These are phyloP conservation scores for Hamamelis virginiana DNA, from an alignment of 164 flowering plant genomes.

Conservation along the genomic window DNA sequence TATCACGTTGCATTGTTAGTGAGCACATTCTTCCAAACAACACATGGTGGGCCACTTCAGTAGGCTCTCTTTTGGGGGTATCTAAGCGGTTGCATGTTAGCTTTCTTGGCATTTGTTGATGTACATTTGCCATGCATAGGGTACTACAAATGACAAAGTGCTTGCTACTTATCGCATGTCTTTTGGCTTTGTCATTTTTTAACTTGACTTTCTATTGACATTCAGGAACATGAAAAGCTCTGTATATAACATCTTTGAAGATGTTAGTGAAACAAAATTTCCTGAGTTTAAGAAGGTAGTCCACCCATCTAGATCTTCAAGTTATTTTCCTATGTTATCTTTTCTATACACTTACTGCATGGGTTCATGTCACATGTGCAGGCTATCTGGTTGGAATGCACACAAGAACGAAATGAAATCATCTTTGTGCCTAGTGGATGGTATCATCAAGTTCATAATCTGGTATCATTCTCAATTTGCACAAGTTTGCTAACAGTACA, in stretches of 20 bases:
- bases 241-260: conserved; percentile 77
- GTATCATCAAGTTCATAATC: conserved; percentile 97
- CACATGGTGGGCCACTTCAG: too few relatives aligned
- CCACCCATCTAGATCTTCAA: background rate
- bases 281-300: conserved; percentile 81
- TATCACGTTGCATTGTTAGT: too few relatives aligned
- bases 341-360: background rate
- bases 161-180: background rate
- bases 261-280: conserved; percentile 57
- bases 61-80: too few relatives aligned
- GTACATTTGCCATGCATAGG: too few relatives aligned
- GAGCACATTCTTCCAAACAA: too few relatives aligned
- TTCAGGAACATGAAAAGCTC: conserved; percentile 74
- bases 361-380: conserved; percentile 22
- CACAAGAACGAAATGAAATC: conserved; percentile 71
- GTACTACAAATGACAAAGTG: too few relatives aligned
- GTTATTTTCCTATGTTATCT: background rate
- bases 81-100: too few relatives aligned
- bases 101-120: too few relatives aligned
- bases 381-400: conserved; percentile 89
- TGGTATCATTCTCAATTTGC: conserved; percentile 39
- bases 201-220: background rate
- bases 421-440: conserved; percentile 98
- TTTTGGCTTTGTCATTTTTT: background rate
- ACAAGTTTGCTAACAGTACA: background rate